Base-by-base conservation (phyloP, 139 green algal species). In the Chlamydomonas schloesseri region DNA sequence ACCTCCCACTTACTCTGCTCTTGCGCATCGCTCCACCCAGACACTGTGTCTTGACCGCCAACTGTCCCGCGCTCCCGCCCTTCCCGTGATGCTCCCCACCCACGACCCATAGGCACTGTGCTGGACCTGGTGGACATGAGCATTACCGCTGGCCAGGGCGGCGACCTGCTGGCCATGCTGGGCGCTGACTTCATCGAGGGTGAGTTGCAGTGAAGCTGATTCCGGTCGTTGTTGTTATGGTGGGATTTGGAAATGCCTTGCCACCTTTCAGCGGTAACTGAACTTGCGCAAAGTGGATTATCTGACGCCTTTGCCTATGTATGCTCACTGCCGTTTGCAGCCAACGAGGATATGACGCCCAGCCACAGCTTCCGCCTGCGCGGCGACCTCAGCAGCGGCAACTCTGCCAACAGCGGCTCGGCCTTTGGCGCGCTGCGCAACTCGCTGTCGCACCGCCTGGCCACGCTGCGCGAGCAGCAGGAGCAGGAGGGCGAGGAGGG, bases 141-240 rank as follows among this genome's bases (percentile, higher is more conserved):
- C 81, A 71, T 70, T 53, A 42, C 53, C 2, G 21, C 26, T 6
- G 53, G 34, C 29, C 55, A 78, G 34, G 69, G 69, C 36, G 60
- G 69, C 68, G 81, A 70, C 69, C 36, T 87, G 50, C 81, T 87
- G 34, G 81, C 79, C 47, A 78, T 78, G 68, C 53, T 87, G 14
- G 81, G 81, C 1, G 81, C 68, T 4, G 81, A 87, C 69, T 42
- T 80, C 3, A 87, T 87, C 47, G 81, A 87, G 53, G 81, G 81
- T 87, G 50, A 3, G 73, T 68, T 8, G 37, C n/a, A n/a, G n/a
- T n/a, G n/a, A 36, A 70, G 26, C 64, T 70, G 26, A 34, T 33
- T n/a, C n/a, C n/a, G n/a, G n/a, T n/a, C n/a, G n/a, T n/a, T n/a
- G n/a, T n/a, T n/a, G n/a, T n/a, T n/a, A n/a, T n/a, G n/a, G n/a